A percentile compares a stretch with the other conserved stretches of the same genome.
These are phyloP conservation scores for Vicia villosa DNA, from an alignment of 306 rosid genomes.

Conservation along the genomic window DNA sequence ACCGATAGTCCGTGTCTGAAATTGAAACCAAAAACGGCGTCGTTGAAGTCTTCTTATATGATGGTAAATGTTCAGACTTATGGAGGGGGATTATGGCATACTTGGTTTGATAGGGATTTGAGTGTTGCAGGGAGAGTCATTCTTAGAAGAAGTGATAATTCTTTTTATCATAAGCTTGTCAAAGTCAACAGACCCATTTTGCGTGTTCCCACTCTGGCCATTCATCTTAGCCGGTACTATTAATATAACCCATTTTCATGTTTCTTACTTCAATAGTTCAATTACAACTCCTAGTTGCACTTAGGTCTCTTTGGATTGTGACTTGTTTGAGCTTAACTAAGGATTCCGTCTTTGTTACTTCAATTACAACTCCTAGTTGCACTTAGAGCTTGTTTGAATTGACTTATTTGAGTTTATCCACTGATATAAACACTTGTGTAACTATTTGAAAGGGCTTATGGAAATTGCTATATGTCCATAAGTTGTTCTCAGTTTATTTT, in stretches of 20 bases:
- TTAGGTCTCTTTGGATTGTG: neutral
- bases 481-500: neutral
- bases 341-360: neutral
- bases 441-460: neutral
- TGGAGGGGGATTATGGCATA: conserved; percentile 92
- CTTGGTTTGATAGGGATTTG: conserved; percentile 98
- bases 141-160: conserved; percentile 51
- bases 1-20: conserved; percentile 95
- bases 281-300: neutral
- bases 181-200: conserved; percentile 79
- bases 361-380: neutral
- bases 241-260: neutral
- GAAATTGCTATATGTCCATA: neutral
- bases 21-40: conserved; percentile 83
- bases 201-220: conserved; percentile 94
- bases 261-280: neutral
- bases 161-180: conserved; percentile 80
- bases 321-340: neutral
- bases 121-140: conserved; percentile 94
- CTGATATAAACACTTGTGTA: neutral
- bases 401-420: neutral
- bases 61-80: conserved; percentile 96
- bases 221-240: conserved; percentile 87
- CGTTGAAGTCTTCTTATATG: conserved; percentile 63
- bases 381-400: neutral